Evolutionary conservation across 2,329 filamentous ascomycete species (phyloP).

Genomic region (Aspergillus ochraceoroseus): DNA sequence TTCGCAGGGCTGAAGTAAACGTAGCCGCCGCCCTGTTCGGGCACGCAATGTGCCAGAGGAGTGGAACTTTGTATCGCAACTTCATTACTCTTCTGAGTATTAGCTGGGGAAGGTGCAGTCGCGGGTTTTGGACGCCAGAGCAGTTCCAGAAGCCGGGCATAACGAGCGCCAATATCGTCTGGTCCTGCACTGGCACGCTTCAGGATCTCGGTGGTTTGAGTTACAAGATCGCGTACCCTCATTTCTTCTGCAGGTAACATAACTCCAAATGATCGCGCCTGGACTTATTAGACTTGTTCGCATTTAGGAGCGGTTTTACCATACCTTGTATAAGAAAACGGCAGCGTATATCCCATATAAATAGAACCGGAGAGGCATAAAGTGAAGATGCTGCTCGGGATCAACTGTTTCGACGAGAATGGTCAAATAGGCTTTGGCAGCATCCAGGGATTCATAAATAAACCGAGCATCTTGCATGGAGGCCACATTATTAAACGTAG

Average conservation of each 20-base stretch:
- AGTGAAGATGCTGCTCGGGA: conserved; percentile 55
- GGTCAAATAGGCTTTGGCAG: conserved; percentile 57
- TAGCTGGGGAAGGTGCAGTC: conserved; percentile 24
- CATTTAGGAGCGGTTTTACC: not conserved
- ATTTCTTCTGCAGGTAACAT: conserved; percentile 53
- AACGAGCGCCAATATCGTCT: conserved; percentile 58
- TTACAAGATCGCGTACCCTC: conserved; percentile 55
- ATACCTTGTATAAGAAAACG: conserved; percentile 61
- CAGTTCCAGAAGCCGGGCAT: conserved; percentile 56
- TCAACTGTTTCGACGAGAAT: conserved; percentile 58
- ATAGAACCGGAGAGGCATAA: conserved; percentile 61
- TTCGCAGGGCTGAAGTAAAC: conserved; percentile 47
- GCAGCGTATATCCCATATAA: conserved; percentile 60
- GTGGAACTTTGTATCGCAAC: conserved; percentile 29
- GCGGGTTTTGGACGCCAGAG: conserved; percentile 51
- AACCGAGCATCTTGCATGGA: conserved; percentile 60
- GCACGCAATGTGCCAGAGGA: conserved; percentile 30
- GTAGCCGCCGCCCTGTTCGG: conserved; percentile 33
- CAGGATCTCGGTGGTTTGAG: conserved; percentile 55
- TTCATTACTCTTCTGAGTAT: conserved; percentile 31
- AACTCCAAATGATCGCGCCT: conserved; percentile 57
- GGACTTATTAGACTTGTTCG: not conserved
- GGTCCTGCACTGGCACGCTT: conserved; percentile 55
- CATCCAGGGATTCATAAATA: conserved; percentile 62
- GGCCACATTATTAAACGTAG: conserved; percentile 52